Base-by-base conservation (phyloP, 805 yeast species). In the Kodamaea hsintzibuensis region DNA sequence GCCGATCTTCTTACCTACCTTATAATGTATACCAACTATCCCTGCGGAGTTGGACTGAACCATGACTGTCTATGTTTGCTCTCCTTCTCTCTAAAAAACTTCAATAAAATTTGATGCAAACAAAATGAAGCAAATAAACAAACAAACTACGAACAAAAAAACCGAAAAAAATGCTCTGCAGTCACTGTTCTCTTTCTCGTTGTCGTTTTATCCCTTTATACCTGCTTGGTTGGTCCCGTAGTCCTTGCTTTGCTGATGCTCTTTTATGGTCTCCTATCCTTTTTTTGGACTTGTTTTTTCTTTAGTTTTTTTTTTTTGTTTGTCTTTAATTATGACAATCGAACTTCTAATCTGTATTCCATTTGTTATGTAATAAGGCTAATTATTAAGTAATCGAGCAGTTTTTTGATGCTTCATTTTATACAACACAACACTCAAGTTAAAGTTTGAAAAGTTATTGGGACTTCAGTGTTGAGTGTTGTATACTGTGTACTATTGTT, bases 1-100 rank as follows among this genome's bases (percentile, higher is more conserved):
- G 54, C 99, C 99, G 57, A 95, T 92, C 75, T 95, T 95, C 71
- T 92, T 93, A 55, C 98, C 99, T 54, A 95, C 95, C 62, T 91
- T 88, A 74, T 92, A 95, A 77, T 95, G 99, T 57, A 93, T 85
- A 19, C 99, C 99, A 46, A 95, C 97, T 42, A 87, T 83, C 69
- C 83, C 84, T 42, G 84, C 79, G 54, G 77, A 71, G 53, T 76
- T 78, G 44, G 72, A 61, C 37, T 48, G 51, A 44, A 48, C 51
- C 51, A 48, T 48, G 47, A 16, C 42, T 38, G 18, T 38, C 42
- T 38, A 40, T 16, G 44, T 12, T 40, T 40, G 44, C 44, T 40
- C 25, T 40, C 25, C 44, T 22, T 30, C 35, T 30, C 35, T 30
- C 35, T 30, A 30, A 30, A 5, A 30, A 9, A 2, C 35, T 8